These are phyloP conservation scores for Lomentospora prolificans DNA, from an alignment of 2,329 filamentous ascomycete species.

Conservation along the genomic window DNA sequence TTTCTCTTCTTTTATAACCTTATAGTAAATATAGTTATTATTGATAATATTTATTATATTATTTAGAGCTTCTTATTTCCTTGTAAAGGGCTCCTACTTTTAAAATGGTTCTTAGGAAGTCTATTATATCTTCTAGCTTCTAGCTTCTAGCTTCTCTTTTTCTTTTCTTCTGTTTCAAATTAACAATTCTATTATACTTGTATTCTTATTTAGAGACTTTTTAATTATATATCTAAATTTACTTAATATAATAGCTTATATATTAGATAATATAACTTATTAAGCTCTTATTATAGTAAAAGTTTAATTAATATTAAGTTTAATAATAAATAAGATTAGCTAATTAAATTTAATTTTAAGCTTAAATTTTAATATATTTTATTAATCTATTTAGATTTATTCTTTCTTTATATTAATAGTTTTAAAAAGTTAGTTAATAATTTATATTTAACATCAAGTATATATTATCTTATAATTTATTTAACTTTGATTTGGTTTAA, in stretches of 20 bases:
- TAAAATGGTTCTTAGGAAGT: background rate
- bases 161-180: too few species aligned
- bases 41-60: background rate
- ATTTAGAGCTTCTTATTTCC: background rate
- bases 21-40: too few species aligned
- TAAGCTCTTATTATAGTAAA: conserved; percentile 4
- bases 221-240: conserved; percentile 6
- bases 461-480: background rate
- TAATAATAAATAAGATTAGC: conserved; percentile 3
- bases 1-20: background rate
- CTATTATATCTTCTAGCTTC: too few species aligned
- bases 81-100: too few species aligned
- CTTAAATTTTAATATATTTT: conserved; percentile 5
- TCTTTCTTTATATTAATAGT: conserved; percentile 5
- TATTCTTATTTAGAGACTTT: background rate
- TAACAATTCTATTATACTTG: background rate
- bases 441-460: background rate
- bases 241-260: too few species aligned
- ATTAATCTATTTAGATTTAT: background rate
- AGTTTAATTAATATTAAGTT: background rate
- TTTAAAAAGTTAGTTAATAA: background rate
- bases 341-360: background rate
- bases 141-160: too few species aligned
- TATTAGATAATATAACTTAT: background rate
- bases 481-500: background rate